Base-by-base conservation (phyloP, 2,329 filamentous ascomycete species). In the Fusarium sp. region DNA sequence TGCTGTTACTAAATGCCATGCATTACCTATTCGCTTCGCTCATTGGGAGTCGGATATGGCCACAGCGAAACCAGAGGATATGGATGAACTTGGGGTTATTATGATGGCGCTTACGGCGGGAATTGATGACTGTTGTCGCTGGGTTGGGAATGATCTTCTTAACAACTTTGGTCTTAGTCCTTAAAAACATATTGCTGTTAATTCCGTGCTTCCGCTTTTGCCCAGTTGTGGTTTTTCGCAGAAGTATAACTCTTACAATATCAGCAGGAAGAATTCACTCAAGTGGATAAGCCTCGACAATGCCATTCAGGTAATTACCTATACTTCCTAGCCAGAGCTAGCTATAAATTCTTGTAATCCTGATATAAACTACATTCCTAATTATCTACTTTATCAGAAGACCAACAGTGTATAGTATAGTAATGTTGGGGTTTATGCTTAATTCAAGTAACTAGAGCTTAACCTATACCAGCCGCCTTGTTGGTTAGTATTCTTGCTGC, bases 111-210 rank as follows among this genome's bases (percentile, higher is more conserved):
- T 54, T 20, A 54, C 51, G 2, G 15, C 5, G 1, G 51, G 51
- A 2, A 13, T 41, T 7, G 35, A 54, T 8, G 22, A 54, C 12
- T 39, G 35, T 6, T 54, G 51, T 30, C 35, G 28, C 4, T 54
- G 51, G 51, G 51, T 54, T 7, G 51, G 51, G 15, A 2, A 30
- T 4, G 5, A 12, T 0, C 50, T 54, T 3, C 35, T 54, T 3
- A 18, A 13, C 2, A n/a, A 14, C 1, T 54, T 38, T 30, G 11
- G 11, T 5, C 50, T 54, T 2, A 36, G 36, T 3, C 18, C 18
- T 15, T 53, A 4, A 35, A 6, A 0, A 6, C 16, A 22, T 1
- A 24, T 48, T 0, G 26, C 9, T 4, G 5, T 11, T 0, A 18
- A 7, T 7, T 5, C 3, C 3, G 22, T 28, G 18, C 28, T 18